Evolutionary conservation across 768 basidiomycete genomes (phyloP).

Genomic region (Trametes elegans): DNA sequence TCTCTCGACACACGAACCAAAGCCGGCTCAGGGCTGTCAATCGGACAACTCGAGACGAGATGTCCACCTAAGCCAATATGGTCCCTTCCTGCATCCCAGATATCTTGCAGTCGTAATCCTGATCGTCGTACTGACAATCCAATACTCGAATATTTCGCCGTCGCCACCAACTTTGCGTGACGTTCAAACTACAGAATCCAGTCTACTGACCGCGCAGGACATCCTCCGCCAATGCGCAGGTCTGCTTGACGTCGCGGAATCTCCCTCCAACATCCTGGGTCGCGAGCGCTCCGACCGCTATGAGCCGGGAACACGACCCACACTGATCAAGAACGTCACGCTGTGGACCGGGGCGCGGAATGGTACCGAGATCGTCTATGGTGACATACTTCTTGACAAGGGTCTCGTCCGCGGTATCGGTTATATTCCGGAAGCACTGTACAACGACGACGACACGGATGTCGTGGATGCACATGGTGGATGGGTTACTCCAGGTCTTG

Average conservation of each 20-base stretch:
- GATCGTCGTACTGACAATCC: background rate
- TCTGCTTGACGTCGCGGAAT: constrained; percentile 29
- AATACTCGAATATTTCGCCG: background rate
- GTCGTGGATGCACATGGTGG: constrained; percentile 57
- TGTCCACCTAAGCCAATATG: background rate
- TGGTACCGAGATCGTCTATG: constrained; percentile 50
- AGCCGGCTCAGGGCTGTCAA: background rate
- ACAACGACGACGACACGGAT: constrained; percentile 42
- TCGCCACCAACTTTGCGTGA: background rate
- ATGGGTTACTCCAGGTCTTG: constrained; percentile 66
- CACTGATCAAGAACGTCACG: constrained; percentile 69
- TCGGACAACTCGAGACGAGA: background rate
- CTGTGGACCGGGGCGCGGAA: constrained; percentile 62
- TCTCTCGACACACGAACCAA: background rate
- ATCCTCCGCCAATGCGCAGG: constrained; percentile 33
- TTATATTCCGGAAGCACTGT: constrained; percentile 40
- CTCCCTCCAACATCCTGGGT: constrained; percentile 29
- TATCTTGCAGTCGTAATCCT: background rate
- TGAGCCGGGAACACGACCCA: constrained; percentile 61
- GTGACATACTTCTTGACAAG: constrained; percentile 67
- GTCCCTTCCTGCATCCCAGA: background rate
- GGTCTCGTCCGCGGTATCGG: constrained; percentile 63
- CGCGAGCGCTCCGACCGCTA: constrained; percentile 56
- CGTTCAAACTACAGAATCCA: constrained; percentile 5
- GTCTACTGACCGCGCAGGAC: constrained; percentile 26